Percentiles rank a stretch among this genome's conserved stretches.
Conservation (phyloP, 305 asterid genomes). For the Fraxinus platypoda region DNA sequence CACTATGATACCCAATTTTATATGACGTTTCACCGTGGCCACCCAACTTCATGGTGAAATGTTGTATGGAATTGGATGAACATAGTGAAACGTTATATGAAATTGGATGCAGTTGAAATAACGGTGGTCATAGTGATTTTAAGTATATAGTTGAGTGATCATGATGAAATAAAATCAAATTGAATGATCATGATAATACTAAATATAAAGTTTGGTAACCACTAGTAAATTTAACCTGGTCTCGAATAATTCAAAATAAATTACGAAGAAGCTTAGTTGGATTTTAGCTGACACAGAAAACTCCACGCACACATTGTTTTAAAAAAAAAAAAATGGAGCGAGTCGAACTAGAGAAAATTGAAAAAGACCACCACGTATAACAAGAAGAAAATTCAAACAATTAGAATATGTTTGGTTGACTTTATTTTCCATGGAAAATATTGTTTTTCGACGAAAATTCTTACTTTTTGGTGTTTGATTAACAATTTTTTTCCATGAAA, state of each 20-base stretch:
- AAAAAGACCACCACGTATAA: not conserved
- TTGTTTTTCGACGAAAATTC: not conserved
- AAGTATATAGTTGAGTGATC: no score
- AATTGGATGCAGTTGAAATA: not conserved
- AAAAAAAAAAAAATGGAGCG: not conserved
- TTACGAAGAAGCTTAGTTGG: constrained; percentile 20
- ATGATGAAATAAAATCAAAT: not conserved
- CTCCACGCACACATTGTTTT: not conserved
- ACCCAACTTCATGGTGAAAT: not conserved
- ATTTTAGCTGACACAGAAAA: constrained; percentile 1
- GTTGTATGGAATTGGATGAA: no score
- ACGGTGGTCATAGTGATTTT: not conserved
- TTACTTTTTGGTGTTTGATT: not conserved
- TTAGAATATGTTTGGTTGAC: not conserved
- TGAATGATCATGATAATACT: not conserved
- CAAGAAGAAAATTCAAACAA: not conserved
- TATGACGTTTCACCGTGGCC: not conserved
- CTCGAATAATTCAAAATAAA: not conserved
- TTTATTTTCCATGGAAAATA: no score
- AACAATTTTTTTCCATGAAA: not conserved
- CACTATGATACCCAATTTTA: not conserved
- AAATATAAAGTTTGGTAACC: no score
- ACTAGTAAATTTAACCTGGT: no score
- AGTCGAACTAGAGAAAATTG: not conserved
- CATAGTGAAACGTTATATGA: no score